Base-by-base conservation (phyloP, 2,329 filamentous ascomycete genomes). In the Thermoascus crustaceus region DNA sequence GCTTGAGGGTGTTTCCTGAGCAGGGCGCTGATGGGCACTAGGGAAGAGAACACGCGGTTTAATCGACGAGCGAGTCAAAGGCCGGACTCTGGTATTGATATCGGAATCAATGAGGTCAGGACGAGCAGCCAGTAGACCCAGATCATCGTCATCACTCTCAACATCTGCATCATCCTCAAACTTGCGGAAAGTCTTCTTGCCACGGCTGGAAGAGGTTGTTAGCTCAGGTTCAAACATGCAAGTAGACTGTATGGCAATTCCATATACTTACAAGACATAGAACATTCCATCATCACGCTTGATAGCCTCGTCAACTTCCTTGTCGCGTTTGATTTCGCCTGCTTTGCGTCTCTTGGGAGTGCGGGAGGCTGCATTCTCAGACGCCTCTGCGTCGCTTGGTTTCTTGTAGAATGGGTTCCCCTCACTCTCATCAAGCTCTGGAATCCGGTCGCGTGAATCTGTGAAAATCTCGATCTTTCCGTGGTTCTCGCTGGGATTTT, bases 11-110 rank as follows among this genome's bases (percentile, higher is more conserved):
- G 52, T 48, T 36, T 64, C 58, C 16, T 59, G 58, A 32, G 59
- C 54, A 7, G 48, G 55, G 31, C 58, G 54, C 41, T 68, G 56
- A 32, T 66, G 61, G 37, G 67, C 60, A 18, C 57, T 64, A 11
- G 71, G 66, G 55, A 78, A 80, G 3, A 80, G 66, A n/a, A 75
- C 61, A 32, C 73, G 73, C 3, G 76, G 76, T 47, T 74, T 73
- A 54, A 79, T 68, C 1, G 68, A 65, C 7, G 73, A 72, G 44
- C 75, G 72, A 21, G 71, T 76, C 30, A 80, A 54, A 8, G 69
- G 72, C 16, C 69, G 68, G 21, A 58, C 39, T n/a, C 42, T 47
- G 24, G 52, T 48, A 18, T 52, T 32, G 6, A 53, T 37, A 13
- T 48, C 46, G 3, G 47, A 44, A 17, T 61, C 54, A 4, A 62